Evolutionary conservation across 768 basidiomycete genomes (phyloP).

Genomic region (Boletus patriciae): DNA sequence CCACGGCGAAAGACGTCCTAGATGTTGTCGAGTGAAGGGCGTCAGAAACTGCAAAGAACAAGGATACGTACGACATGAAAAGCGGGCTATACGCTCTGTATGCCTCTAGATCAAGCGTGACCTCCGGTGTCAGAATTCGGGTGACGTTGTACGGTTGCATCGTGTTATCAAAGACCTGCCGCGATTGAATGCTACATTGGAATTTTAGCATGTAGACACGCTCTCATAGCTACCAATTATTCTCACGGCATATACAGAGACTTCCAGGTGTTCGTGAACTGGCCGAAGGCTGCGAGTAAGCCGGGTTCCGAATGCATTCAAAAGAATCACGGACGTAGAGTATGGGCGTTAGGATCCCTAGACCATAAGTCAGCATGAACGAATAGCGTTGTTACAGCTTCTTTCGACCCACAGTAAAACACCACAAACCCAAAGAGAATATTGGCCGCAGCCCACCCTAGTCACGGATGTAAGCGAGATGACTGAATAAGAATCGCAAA

Average conservation of each 20-base stretch:
- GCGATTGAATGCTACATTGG: conserved; percentile 52
- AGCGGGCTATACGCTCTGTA: conserved; percentile 60
- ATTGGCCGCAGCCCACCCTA: conserved; percentile 78
- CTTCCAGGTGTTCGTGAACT: conserved; percentile 66
- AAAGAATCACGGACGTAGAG: conserved; percentile 50
- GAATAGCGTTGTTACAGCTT: not conserved
- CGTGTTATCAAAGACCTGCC: conserved; percentile 60
- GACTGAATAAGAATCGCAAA: not conserved
- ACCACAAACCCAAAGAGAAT: conserved; percentile 63
- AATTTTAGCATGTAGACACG: not conserved
- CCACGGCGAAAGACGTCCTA: conserved; percentile 29
- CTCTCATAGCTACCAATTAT: not conserved
- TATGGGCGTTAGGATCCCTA: conserved; percentile 37
- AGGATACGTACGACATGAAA: conserved; percentile 46
- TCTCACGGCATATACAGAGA: conserved; percentile 59
- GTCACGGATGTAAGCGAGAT: not conserved
- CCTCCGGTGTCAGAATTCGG: conserved; percentile 50
- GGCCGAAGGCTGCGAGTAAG: not conserved
- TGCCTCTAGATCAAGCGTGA: conserved; percentile 52
- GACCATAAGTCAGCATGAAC: not conserved
- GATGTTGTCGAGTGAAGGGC: not conserved
- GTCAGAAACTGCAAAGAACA: not conserved
- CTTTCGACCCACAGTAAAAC: conserved; percentile 57
- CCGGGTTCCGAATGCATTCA: conserved; percentile 29
- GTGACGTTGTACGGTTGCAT: conserved; percentile 58